Percentiles rank a stretch among this genome's conserved stretches.
These are phyloP conservation scores for Ganoderma leucocontextum DNA, from an alignment of 1,284 basidiomycete species.

Conservation along the genomic window DNA sequence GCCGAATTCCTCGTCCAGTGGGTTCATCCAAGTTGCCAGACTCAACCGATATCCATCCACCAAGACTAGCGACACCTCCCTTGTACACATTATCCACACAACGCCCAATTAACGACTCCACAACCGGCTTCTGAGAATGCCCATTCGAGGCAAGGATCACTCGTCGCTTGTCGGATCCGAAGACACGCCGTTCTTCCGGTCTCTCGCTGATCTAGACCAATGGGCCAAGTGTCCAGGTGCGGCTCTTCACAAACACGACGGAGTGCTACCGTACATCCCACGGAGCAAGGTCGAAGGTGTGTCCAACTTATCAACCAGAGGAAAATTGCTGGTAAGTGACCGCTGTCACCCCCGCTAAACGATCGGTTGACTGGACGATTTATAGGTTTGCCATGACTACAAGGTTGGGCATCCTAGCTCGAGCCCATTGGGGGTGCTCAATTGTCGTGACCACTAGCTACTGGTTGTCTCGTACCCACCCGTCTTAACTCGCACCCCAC, in stretches of 20 bases:
- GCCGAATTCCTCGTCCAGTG: too few species aligned
- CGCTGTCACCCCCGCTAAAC: neutral
- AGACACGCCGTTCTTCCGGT: slow-evolving; percentile 50
- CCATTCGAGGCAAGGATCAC: slow-evolving; percentile 49
- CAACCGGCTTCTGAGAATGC: too few species aligned
- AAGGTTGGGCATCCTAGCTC: slow-evolving; percentile 57
- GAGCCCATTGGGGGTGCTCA: neutral
- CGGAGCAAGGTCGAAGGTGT: slow-evolving; percentile 38
- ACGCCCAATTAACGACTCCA: too few species aligned
- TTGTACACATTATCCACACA: too few species aligned
- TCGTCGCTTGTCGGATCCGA: slow-evolving; percentile 41
- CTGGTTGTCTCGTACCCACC: too few species aligned
- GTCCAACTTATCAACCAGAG: slow-evolving; percentile 37
- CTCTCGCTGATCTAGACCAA: slow-evolving; percentile 50
- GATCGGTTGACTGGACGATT: neutral
- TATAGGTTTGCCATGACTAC: slow-evolving; percentile 81
- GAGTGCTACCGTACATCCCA: slow-evolving; percentile 42
- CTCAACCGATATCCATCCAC: too few species aligned
- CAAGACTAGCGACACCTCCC: too few species aligned
- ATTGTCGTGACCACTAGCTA: too few species aligned
- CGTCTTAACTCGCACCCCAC: too few species aligned
- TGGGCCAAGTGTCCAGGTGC: slow-evolving; percentile 42
- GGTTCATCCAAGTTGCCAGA: too few species aligned
- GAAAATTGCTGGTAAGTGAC: slow-evolving; percentile 58
- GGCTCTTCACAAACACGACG: neutral